A percentile compares a stretch with the other conserved stretches of the same genome.
Evolutionary conservation across 257 asterid genomes (phyloP).

Genomic region (Scutellaria barbata): DNA sequence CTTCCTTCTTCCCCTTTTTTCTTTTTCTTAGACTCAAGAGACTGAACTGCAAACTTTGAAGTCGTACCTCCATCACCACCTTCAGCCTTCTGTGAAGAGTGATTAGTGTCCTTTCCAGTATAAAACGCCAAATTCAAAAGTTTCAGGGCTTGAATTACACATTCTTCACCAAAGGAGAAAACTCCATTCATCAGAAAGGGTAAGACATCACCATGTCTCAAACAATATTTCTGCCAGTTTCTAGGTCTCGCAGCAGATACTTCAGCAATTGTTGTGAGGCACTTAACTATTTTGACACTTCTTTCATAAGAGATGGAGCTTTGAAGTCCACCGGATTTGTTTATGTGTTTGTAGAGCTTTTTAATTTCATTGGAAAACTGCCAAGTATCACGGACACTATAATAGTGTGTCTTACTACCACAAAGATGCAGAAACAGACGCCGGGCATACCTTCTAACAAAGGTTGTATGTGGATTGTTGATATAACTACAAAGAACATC

Average conservation of each 20-base stretch:
- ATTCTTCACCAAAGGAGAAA: conserved; percentile 91
- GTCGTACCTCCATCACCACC: conserved; percentile 63
- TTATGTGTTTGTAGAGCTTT: conserved; percentile 86
- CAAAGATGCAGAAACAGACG: conserved; percentile 95
- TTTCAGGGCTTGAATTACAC: conserved; percentile 83
- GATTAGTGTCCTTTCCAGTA: conserved; percentile 78
- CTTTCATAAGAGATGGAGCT: conserved; percentile 86
- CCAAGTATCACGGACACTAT: conserved; percentile 96
- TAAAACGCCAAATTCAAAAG: conserved; percentile 88
- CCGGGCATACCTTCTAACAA: conserved; percentile 93
- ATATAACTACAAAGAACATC: conserved; percentile 97
- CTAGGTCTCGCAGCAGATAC: conserved; percentile 95
- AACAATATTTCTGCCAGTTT: conserved; percentile 97
- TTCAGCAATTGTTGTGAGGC: conserved; percentile 88
- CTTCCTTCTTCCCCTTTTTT: conserved; percentile 94
- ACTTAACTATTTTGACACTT: conserved; percentile 92
- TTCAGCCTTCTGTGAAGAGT: conserved; percentile 75
- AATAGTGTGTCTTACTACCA: conserved; percentile 97
- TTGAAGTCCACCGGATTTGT: conserved; percentile 94
- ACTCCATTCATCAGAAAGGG: conserved; percentile 84
- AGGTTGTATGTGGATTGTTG: conserved; percentile 85
- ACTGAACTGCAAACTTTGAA: conserved; percentile 69
- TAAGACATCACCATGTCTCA: conserved; percentile 78
- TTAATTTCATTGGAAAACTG: conserved; percentile 89
- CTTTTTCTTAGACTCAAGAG: conserved; percentile 82